A percentile compares a stretch with the other conserved stretches of the same genome.
Conservation (phyloP, 805 yeast genomes). For the Metschnikowia dekortorum region DNA sequence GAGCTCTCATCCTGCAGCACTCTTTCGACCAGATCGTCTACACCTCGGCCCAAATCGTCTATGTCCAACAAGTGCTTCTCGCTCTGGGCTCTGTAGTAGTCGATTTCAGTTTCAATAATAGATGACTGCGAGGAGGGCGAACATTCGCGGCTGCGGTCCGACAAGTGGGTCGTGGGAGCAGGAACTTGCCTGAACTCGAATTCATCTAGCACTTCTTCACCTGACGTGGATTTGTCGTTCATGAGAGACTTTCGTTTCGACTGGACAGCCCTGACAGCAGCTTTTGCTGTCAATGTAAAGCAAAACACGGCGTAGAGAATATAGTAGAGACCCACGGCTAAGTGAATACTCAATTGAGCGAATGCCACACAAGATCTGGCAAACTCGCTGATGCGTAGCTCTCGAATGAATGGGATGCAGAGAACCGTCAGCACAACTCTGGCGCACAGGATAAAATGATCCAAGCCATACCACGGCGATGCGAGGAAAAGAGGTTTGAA, state of each 20-base stretch:
- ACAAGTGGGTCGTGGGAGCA: background rate
- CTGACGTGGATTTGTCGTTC: constrained; percentile 1
- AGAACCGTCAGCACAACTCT: constrained; percentile 37
- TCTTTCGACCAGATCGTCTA: background rate
- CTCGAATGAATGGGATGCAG: constrained; percentile 40
- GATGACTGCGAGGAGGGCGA: constrained; percentile 6
- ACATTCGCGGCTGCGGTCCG: background rate
- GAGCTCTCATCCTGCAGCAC: constrained; percentile 1
- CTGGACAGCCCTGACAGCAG: constrained; percentile 15
- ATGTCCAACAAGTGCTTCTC: constrained; percentile 9
- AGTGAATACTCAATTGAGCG: constrained; percentile 40
- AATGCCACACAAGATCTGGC: constrained; percentile 41
- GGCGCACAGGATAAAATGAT: constrained; percentile 35
- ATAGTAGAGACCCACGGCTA: constrained; percentile 30
- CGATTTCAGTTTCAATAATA: constrained; percentile 10
- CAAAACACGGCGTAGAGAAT: constrained; percentile 27
- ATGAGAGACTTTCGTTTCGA: background rate
- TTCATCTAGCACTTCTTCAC: background rate
- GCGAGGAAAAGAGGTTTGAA: constrained; percentile 28
- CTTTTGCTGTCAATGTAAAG: constrained; percentile 22
- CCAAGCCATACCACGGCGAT: constrained; percentile 24
- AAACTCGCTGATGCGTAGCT: constrained; percentile 33
- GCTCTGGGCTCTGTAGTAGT: constrained; percentile 14
- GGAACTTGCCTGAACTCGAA: constrained; percentile 12
- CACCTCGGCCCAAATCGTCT: background rate